These are phyloP conservation scores for Aureobasidium sp. DNA, from an alignment of 2,329 filamentous ascomycete genomes.

Conservation along the genomic window DNA sequence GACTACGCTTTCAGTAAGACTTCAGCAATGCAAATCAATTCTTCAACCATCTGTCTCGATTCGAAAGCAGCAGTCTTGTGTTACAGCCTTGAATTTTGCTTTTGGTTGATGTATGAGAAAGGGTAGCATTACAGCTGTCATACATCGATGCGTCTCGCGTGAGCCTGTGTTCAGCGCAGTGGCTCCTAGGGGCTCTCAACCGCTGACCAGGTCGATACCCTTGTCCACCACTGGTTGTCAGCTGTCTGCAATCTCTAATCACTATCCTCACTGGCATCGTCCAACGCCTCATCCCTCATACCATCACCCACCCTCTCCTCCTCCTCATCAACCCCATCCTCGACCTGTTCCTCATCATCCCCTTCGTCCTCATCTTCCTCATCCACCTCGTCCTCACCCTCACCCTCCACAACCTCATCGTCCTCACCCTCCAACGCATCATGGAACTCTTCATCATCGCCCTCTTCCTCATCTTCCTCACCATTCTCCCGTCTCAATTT, in stretches of 20 bases:
- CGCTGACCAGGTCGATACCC: neutral
- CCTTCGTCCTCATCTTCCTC: conserved; percentile 48
- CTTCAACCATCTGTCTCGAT: too few species aligned
- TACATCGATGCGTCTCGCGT: neutral
- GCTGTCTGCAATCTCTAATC: conserved; percentile 18
- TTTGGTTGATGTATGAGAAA: neutral
- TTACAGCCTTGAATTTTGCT: neutral
- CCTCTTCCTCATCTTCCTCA: conserved; percentile 28
- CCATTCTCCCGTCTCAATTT: conserved; percentile 40
- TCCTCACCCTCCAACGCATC: conserved; percentile 39
- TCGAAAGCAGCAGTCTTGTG: neutral
- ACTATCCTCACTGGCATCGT: conserved; percentile 26
- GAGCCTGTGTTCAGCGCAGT: neutral
- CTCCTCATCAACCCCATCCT: conserved; percentile 47
- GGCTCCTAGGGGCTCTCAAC: neutral
- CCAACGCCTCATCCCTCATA: conserved; percentile 27
- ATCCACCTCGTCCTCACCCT: conserved; percentile 47
- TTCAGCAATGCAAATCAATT: neutral
- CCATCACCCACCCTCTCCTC: conserved; percentile 52
- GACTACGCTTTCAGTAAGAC: neutral
- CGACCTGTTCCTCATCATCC: conserved; percentile 27
- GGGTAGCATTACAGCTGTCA: neutral
- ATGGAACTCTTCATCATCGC: conserved; percentile 37
- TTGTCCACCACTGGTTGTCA: too few species aligned
- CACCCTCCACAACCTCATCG: conserved; percentile 43